Base-by-base conservation (phyloP, 768 basidiomycete genomes). In the Tephrocybe rancida region DNA sequence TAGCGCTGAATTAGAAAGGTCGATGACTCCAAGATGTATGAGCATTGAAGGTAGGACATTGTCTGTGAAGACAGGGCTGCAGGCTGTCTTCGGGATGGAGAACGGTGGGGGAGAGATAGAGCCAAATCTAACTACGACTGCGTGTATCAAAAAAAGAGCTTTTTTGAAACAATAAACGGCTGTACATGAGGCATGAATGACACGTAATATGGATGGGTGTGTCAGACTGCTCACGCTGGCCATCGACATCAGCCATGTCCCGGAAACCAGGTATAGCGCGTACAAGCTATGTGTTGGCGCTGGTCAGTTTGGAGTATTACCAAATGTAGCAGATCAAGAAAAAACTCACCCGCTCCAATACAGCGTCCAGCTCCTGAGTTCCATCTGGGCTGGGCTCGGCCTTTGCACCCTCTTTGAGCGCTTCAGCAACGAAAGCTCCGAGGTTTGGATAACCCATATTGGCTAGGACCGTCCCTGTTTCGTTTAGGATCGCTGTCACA, bases 121-220 rank as follows among this genome's bases (percentile, higher is more conserved):
- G 44, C 81, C 80, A 72, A 94, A 94, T 41, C 90, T 85, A 39
- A 86, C 67, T 22, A 68, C 71, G 46, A 95, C 70, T 22, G 84
- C 85, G 57, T 90, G 83, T 47, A 93, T 74, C 47, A 95, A 79
- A 69, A 92, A 92, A 27, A 96, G 73, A 2, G 89, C 92, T 64
- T 95, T 96, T 70, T 93, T 94, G 79, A 93, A 92, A 64, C 90
- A 84, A 70, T 92, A 95, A 21, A 93, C 77, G n/a, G 83, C 90
- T 92, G 35, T 37, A 13, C 35, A 37, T 59, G 30, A 48, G 42
- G 26, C 41, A 44, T 22, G 24, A 24, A 26, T 43, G 44, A 25
- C 25, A 22, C 14, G 30, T 24, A 16, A 8, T 19, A 1, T 13
- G 13, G 22, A 25, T 30, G 26, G 29, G n/a, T 30, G 10, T 54